Conservation (phyloP, 441 rosid species). For the Pelargonium cotyledonis region DNA sequence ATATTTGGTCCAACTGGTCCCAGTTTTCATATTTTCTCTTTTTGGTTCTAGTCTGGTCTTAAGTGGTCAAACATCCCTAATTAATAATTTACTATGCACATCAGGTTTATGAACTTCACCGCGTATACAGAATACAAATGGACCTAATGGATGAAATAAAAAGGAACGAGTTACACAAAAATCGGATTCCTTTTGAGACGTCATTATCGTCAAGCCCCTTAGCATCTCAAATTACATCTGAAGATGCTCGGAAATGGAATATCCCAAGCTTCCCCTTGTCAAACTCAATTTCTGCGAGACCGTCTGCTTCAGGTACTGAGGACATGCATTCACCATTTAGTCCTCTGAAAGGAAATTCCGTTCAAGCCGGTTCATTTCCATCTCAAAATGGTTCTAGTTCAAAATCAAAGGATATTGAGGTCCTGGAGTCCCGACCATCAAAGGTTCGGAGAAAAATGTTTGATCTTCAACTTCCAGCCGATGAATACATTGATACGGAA, state of each 20-base stretch:
- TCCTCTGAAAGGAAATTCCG: constrained; percentile 52
- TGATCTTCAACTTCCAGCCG: constrained; percentile 95
- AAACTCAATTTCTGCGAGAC: constrained; percentile 45
- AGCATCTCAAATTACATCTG: constrained; percentile 56
- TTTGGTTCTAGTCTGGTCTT: too few relatives aligned
- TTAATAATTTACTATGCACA: too few relatives aligned
- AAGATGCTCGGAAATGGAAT: constrained; percentile 61
- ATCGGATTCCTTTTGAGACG: constrained; percentile 37
- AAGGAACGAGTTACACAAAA: constrained; percentile 46
- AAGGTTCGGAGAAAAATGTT: constrained; percentile 74
- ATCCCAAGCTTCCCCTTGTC: constrained; percentile 44
- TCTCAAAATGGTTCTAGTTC: constrained; percentile 56
- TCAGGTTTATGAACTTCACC: constrained; percentile 83
- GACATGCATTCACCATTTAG: constrained; percentile 61
- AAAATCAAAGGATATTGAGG: constrained; percentile 41
- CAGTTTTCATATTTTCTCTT: constrained; percentile 6
- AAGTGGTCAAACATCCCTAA: too few relatives aligned
- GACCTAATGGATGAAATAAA: constrained; percentile 61
- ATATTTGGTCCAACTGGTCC: too few relatives aligned
- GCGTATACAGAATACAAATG: constrained; percentile 67
- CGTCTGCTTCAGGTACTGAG: constrained; percentile 52
- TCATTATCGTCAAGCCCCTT: constrained; percentile 58
- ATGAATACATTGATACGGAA: constrained; percentile 67
- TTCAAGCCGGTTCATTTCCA: constrained; percentile 47
- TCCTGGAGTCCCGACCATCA: constrained; percentile 54